These are phyloP conservation scores for Cyanidiococcus yangmingshanensis DNA, from an alignment of 23 red algal genomes.

Conservation along the genomic window DNA sequence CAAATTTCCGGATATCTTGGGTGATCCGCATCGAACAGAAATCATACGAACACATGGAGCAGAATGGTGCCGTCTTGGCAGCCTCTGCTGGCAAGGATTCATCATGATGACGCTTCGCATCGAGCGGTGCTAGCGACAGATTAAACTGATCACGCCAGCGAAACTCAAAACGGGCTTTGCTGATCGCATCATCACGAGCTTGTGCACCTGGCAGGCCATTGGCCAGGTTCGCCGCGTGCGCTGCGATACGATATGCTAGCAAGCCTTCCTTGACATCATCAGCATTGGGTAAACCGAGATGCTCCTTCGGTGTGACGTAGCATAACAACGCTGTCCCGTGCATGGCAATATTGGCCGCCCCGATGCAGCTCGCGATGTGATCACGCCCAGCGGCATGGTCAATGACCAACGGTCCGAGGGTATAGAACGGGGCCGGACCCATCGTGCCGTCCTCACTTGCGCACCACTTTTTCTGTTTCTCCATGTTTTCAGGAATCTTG, in stretches of 20 bases:
- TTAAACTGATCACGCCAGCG: conserved; percentile 98
- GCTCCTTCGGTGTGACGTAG: conserved; percentile 99
- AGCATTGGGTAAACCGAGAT: conserved; percentile 85
- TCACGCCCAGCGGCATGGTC: conserved; percentile 95
- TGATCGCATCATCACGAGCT: conserved; percentile 76
- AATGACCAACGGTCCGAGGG: conserved; percentile 79
- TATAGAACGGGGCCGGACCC: conserved; percentile 92
- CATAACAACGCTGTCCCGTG: conserved; percentile 84
- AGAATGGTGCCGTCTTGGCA: conserved; percentile 90
- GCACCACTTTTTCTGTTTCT: conserved; percentile 92
- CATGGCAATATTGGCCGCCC: conserved; percentile 85
- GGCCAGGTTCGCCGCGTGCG: conserved; percentile 92
- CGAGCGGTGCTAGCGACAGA: conserved; percentile 72
- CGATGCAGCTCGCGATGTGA: conserved; percentile 92
- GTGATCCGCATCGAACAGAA: conserved; percentile 99
- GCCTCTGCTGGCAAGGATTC: conserved; percentile 85
- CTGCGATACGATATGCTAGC: conserved; percentile 93
- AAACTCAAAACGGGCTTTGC: conserved; percentile 93
- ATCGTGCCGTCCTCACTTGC: conserved; percentile 14
- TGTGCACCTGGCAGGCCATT: conserved; percentile 84
- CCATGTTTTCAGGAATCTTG: conserved; percentile 98
- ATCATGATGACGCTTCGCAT: conserved; percentile 71
- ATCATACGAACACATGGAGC: conserved; percentile 95
- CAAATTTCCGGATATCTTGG: conserved; percentile 80
- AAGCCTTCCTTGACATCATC: conserved; percentile 96